Evolutionary conservation across 2,329 filamentous ascomycete species (phyloP), one percentile per base, ranked within the genome.

Genomic region (Pseudogymnoascus destructans): DNA sequence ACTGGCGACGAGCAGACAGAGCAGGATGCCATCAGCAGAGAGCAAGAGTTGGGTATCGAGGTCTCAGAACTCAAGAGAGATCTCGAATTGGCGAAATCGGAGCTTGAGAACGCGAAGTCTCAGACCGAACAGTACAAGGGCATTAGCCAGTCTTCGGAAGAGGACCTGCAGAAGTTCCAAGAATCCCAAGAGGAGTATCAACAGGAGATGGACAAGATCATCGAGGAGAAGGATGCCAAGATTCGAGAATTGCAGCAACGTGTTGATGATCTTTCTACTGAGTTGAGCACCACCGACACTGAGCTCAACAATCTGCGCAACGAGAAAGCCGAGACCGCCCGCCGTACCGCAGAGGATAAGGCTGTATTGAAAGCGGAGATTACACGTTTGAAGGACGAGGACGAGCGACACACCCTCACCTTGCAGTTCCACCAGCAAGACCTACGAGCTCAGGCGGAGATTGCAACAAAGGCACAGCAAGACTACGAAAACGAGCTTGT

Each of bases 401-500:
- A 86, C 59, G 87, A 90, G 63, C 82, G 87, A 57, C 85, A 92
- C 69, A 78, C 83, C 61, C 86, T 89, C 61, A 85, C 90, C 55
- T 84, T 89, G 30, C 84, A 88, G 63, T 89, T 87, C 68, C 87
- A 95, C 68, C 89, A 95, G 68, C 87, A 95, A 66, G 91, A 97
- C 66, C 81, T 97, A 40, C 91, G 93, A 61, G 85, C 89, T 0
- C 93, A 98, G 71, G 91, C 92, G 25, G 87, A 95, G 46, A 97
- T 98, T 66, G 90, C 93, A 2, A 85, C 89, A 57, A 87, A 89
- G 70, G 90, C 93, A 3, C 93, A 98, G 69, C 86, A 95, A 68
- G 91, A 93, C 64, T 98, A 98, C 68, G 95, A 98, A 70, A 85
- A 85, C 62, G 93, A 98, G 70, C 79, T 98, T 9, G 81, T 95